Percentiles rank a stretch among this genome's conserved stretches.
Evolutionary conservation across 305 asterid genomes (phyloP).

Genomic region (Fraxinus angustifolia): DNA sequence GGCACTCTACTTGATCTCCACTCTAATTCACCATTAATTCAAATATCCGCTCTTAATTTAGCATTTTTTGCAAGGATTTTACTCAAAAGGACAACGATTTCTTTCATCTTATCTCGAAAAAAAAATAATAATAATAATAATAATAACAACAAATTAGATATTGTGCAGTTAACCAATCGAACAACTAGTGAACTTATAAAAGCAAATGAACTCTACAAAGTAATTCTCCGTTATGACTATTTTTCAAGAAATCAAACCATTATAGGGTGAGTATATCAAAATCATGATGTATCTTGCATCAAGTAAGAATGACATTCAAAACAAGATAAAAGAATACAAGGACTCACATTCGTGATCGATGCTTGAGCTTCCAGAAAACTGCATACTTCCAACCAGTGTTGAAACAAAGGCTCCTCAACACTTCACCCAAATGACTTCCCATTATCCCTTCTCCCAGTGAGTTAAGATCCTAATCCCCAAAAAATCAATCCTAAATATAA

Average conservation of each 20-base stretch:
- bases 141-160: background rate
- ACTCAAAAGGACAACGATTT: background rate
- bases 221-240: background rate
- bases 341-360: constrained; percentile 76
- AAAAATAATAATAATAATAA: too few species aligned
- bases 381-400: constrained; percentile 85
- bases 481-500: constrained; percentile 44
- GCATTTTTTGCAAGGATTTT: background rate
- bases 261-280: background rate
- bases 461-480: constrained; percentile 45
- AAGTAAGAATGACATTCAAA: constrained; percentile 13
- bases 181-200: constrained; percentile 10
- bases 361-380: constrained; percentile 90
- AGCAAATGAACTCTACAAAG: background rate
- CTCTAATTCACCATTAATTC: background rate
- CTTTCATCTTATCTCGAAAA: constrained; percentile 11
- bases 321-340: constrained; percentile 19
- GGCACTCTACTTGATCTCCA: background rate
- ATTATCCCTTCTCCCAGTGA: constrained; percentile 45
- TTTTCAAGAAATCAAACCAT: background rate
- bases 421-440: constrained; percentile 70
- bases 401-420: constrained; percentile 72
- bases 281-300: background rate
- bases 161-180: background rate
- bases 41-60: background rate